Conservation (phyloP, 495 filamentous ascomycete genomes). For the Penicillium cosmopolitanum region DNA sequence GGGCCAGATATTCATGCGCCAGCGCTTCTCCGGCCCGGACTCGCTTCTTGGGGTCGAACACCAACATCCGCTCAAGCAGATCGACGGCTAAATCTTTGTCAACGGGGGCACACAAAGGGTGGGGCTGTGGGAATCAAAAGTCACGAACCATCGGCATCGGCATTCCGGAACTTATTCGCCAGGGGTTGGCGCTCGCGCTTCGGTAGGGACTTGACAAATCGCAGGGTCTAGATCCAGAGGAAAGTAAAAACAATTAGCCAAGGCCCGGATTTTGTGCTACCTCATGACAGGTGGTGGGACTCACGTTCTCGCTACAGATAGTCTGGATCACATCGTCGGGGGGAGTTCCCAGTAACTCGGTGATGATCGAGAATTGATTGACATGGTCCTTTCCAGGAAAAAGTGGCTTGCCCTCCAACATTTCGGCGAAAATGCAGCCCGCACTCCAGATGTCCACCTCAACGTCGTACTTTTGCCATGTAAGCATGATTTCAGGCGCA, state of each 20-base stretch:
- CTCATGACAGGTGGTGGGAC: constrained; percentile 25
- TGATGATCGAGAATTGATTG: constrained; percentile 99
- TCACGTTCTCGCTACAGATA: constrained; percentile 96
- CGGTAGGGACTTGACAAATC: constrained; percentile 98
- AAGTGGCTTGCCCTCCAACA: constrained; percentile 97
- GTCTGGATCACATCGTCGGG: constrained; percentile 98
- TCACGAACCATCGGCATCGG: constrained; percentile 83
- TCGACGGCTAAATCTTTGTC: constrained; percentile 70
- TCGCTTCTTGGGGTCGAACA: constrained; percentile 93
- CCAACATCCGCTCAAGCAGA: constrained; percentile 93
- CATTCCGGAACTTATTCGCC: constrained; percentile 92
- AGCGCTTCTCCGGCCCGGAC: constrained; percentile 83
- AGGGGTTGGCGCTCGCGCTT: constrained; percentile 91
- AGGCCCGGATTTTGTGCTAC: neutral
- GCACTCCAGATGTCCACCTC: constrained; percentile 99
- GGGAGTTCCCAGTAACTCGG: constrained; percentile 95
- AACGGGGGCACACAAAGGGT: neutral
- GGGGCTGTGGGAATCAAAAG: constrained; percentile 1
- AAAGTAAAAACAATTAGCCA: constrained; percentile 9
- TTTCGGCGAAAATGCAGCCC: constrained; percentile 98
- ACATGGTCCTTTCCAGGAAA: constrained; percentile 99
- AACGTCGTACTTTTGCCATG: constrained; percentile 99
- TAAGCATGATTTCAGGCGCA: constrained; percentile 99
- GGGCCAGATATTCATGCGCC: constrained; percentile 89
- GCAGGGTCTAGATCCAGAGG: constrained; percentile 68